phyloP scores from a whole-genome alignment of 805 yeast species.

The Saturnispora zaruensis region DNA sequence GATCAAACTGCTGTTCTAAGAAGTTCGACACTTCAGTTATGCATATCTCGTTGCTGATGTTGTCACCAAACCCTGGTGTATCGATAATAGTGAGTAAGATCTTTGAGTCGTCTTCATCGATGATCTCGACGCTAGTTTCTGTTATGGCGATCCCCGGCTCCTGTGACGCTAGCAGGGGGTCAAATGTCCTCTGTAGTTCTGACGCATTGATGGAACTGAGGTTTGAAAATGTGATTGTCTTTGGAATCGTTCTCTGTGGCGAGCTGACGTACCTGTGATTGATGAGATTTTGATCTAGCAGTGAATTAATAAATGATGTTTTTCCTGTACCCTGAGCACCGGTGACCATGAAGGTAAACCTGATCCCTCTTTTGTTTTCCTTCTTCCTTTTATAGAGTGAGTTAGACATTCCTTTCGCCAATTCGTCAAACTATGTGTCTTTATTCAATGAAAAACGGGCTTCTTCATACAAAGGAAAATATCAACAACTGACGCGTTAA shows the following conservation, averaged over 20 bases:
- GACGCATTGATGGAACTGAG: slow-evolving; percentile 50
- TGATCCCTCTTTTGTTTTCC: slow-evolving; percentile 64
- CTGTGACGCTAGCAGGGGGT: slow-evolving; percentile 48
- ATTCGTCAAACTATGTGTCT: too few relatives aligned
- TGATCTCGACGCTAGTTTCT: slow-evolving; percentile 50
- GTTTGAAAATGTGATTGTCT: slow-evolving; percentile 52
- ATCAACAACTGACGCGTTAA: not conserved
- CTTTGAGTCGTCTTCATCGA: slow-evolving; percentile 53
- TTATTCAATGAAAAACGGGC: not conserved
- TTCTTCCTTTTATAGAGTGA: slow-evolving; percentile 40
- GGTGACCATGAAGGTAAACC: slow-evolving; percentile 63
- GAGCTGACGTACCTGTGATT: slow-evolving; percentile 48
- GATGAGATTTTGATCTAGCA: slow-evolving; percentile 53
- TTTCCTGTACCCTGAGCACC: slow-evolving; percentile 76
- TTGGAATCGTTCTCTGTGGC: slow-evolving; percentile 28
- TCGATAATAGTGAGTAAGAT: slow-evolving; percentile 47
- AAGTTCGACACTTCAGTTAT: slow-evolving; percentile 56
- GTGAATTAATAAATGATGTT: slow-evolving; percentile 62
- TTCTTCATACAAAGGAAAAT: not conserved
- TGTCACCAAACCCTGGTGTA: slow-evolving; percentile 57
- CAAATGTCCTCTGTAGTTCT: slow-evolving; percentile 50
- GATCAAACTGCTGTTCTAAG: slow-evolving; percentile 69
- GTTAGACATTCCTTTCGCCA: too few relatives aligned
- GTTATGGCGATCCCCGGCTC: slow-evolving; percentile 76
- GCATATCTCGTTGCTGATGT: slow-evolving; percentile 53